Evolutionary conservation across 345 rosid species (phyloP), one percentile per base, ranked within the genome.

Genomic region (Syzygium aromaticum): DNA sequence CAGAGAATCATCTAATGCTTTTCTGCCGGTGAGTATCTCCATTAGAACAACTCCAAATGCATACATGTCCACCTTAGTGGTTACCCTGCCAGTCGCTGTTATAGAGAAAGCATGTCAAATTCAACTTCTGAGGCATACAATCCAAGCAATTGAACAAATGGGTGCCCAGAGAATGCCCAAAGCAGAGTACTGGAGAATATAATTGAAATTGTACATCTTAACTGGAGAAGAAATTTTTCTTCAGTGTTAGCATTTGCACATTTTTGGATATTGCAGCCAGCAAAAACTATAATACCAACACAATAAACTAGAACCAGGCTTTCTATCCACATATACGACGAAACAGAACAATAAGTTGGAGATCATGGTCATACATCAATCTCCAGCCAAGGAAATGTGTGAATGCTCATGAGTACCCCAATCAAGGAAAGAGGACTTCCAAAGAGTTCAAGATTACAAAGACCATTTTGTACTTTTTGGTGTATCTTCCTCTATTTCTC

Each of bases 81-180:
- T 95, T 84, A 97, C 99, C 93, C 97, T 92, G 85, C 99, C 98
- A 10, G 99, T 97, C 77, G 98, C 99, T 97, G 94, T 86, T 83
- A 46, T 16, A 77, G 57, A 33, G 40, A 84, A 51, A 33, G 80
- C 46, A 73, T 38, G 33, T 73, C 49, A 73, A 73, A 33, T 40
- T 25, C 80, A 73, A 33, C 80, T 73, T 73, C 7, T 46, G 33
- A 49, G 46, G 11, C 3, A 40, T 51, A 43, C 51, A 63, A 84
- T 84, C 59, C 54, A 28, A 56, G 86, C 7, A 73, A 73, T 33
- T 19, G 49, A 73, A 33, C 38, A 73, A 73, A 8, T 33, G 80
- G 80, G 80, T 73, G 49, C 22, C 19, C 46, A 73, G 78, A 67
- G 13, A 67, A 67, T 10, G 46, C 80, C 80, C 46, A 33, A 33